phyloP scores from a whole-genome alignment of 306 rosid genomes.

The Quercus variabilis region DNA sequence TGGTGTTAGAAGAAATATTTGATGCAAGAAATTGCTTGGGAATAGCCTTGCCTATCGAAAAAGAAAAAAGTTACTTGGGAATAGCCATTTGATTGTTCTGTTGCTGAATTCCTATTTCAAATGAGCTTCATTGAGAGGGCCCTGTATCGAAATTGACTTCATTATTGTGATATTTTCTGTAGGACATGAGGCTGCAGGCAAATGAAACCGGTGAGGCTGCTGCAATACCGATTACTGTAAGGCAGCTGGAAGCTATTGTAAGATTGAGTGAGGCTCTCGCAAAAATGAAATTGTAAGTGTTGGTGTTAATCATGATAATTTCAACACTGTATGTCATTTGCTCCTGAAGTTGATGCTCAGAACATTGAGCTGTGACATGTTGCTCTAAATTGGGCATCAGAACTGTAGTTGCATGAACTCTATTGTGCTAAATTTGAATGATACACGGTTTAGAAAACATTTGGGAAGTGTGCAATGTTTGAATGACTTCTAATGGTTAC shows the following conservation, averaged over 20 bases:
- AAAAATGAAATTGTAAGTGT: slow-evolving; percentile 89
- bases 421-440: too few relatives aligned
- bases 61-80: background rate
- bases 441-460: too few relatives aligned
- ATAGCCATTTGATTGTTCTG: background rate
- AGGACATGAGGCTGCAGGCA: slow-evolving; percentile 99
- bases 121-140: slow-evolving; percentile 5
- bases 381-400: background rate
- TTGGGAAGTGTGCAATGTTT: too few relatives aligned
- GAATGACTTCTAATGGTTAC: background rate
- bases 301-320: background rate
- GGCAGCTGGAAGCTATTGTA: slow-evolving; percentile 96
- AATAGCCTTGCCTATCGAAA: background rate
- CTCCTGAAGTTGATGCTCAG: background rate
- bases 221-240: slow-evolving; percentile 87
- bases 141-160: background rate
- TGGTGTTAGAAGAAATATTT: slow-evolving; percentile 7
- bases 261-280: slow-evolving; percentile 97
- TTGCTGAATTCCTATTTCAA: background rate
- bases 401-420: background rate
- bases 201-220: slow-evolving; percentile 92
- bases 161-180: slow-evolving; percentile 2
- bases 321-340: background rate
- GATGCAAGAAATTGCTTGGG: background rate
- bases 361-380: background rate